A percentile compares a stretch with the other conserved stretches of the same genome.
Conservation (phyloP, 2,329 filamentous ascomycete genomes). For the Drechslera avenae region DNA sequence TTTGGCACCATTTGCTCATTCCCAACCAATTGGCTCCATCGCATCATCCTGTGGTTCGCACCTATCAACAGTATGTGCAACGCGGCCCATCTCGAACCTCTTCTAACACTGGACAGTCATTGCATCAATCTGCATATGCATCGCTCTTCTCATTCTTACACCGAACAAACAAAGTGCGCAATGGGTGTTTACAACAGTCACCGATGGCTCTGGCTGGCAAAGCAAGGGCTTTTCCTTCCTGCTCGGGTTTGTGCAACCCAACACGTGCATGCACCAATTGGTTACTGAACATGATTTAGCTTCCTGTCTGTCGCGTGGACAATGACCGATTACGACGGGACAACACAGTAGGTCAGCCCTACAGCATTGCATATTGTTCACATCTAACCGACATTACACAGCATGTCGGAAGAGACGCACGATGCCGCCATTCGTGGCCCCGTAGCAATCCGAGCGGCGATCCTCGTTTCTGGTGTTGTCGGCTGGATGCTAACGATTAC, state of each 20-base stretch:
- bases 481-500: slow-evolving; percentile 69
- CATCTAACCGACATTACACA: slow-evolving; percentile 38
- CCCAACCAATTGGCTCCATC: slow-evolving; percentile 64
- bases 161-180: slow-evolving; percentile 62
- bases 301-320: slow-evolving; percentile 64
- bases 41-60: slow-evolving; percentile 67
- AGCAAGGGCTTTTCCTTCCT: slow-evolving; percentile 67
- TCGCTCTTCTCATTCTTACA: slow-evolving; percentile 63
- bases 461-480: slow-evolving; percentile 63
- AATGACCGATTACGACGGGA: slow-evolving; percentile 73
- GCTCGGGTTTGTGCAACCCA: slow-evolving; percentile 53
- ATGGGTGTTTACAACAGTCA: slow-evolving; percentile 67
- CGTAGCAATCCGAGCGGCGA: slow-evolving; percentile 63
- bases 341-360: slow-evolving; percentile 60
- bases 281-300: slow-evolving; percentile 30
- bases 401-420: slow-evolving; percentile 70
- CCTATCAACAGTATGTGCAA: slow-evolving; percentile 63
- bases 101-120: slow-evolving; percentile 49
- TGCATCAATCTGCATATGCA: slow-evolving; percentile 65
- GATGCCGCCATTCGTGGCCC: slow-evolving; percentile 66
- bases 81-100: background rate
- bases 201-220: slow-evolving; percentile 67
- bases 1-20: slow-evolving; percentile 67
- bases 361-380: slow-evolving; percentile 23
- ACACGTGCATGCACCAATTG: background rate